Percentiles rank a stretch among this genome's conserved stretches.
Conservation (phyloP, 345 rosid genomes). For the Pseudoturritis turrita region DNA sequence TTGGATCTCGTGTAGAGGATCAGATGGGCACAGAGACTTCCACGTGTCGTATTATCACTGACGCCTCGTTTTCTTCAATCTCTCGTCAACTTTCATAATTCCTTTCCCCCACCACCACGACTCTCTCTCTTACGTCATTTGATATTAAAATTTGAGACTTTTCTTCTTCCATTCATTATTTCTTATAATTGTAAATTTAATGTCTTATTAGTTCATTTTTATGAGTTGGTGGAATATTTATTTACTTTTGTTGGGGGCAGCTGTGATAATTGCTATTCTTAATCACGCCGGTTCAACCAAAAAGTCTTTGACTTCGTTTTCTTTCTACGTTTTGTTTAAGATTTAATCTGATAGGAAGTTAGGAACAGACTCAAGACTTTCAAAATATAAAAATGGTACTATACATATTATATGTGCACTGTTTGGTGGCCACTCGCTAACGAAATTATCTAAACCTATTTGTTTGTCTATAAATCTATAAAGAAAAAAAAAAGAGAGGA, state of each 20-base stretch:
- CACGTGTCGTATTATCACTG: constrained; percentile 19
- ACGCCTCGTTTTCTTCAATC: constrained; percentile 15
- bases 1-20: constrained; percentile 24
- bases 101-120: constrained; percentile 2
- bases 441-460: neutral
- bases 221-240: constrained; percentile 11
- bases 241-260: constrained; percentile 24
- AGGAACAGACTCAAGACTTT: neutral
- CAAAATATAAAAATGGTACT: neutral
- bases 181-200: neutral
- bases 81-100: constrained; percentile 27
- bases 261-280: constrained; percentile 20
- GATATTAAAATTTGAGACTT: constrained; percentile 4
- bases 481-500: too few species aligned
- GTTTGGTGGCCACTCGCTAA: neutral
- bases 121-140: constrained; percentile 15
- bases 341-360: neutral
- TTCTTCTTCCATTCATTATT: neutral
- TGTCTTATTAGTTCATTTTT: neutral
- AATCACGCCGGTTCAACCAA: constrained; percentile 24
- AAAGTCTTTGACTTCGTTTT: constrained; percentile 19
- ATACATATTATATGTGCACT: neutral
- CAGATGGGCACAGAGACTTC: neutral
- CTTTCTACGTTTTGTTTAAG: constrained; percentile 1
- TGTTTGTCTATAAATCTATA: too few species aligned